A percentile compares a stretch with the other conserved stretches of the same genome.
Conservation (phyloP, 371 early-diverging fungal genomes). For the Amoeboaphelidium occidentale region DNA sequence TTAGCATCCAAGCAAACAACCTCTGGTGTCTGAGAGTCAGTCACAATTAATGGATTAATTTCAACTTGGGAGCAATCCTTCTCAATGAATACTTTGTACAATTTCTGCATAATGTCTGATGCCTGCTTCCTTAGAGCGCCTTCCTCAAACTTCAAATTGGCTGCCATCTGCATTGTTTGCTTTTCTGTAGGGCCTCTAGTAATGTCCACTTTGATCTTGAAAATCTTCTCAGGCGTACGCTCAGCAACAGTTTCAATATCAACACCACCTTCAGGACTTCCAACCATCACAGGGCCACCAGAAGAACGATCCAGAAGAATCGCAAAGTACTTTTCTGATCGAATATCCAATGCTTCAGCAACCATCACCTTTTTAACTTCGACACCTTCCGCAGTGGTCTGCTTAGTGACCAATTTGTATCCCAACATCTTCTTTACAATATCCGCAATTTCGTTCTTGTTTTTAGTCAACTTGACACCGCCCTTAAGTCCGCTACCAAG, state of each 20-base stretch:
- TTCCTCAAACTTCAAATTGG: slow-evolving; percentile 67
- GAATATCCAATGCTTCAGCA: slow-evolving; percentile 69
- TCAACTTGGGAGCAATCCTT: slow-evolving; percentile 93
- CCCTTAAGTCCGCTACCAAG: slow-evolving; percentile 72
- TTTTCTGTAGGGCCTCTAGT: slow-evolving; percentile 32
- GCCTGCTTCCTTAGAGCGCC: slow-evolving; percentile 29
- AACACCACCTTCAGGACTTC: slow-evolving; percentile 88
- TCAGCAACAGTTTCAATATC: slow-evolving; percentile 90
- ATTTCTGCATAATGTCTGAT: slow-evolving; percentile 63
- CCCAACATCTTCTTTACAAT: slow-evolving; percentile 82
- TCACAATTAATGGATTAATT: slow-evolving; percentile 92
- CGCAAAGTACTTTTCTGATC: slow-evolving; percentile 93
- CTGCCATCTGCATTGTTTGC: slow-evolving; percentile 35
- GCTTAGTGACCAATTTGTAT: slow-evolving; percentile 87
- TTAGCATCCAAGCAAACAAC: slow-evolving; percentile 77
- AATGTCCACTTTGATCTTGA: slow-evolving; percentile 53
- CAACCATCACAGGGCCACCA: slow-evolving; percentile 81
- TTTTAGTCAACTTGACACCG: slow-evolving; percentile 79
- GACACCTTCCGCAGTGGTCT: slow-evolving; percentile 74
- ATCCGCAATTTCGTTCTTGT: background rate
- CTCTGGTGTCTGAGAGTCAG: slow-evolving; percentile 55
- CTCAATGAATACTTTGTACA: slow-evolving; percentile 83
- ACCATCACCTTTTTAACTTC: background rate
- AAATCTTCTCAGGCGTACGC: slow-evolving; percentile 76
- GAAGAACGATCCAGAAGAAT: slow-evolving; percentile 83